Base-by-base conservation (phyloP, 2,329 filamentous ascomycete species). In the Penicillium palitans region DNA sequence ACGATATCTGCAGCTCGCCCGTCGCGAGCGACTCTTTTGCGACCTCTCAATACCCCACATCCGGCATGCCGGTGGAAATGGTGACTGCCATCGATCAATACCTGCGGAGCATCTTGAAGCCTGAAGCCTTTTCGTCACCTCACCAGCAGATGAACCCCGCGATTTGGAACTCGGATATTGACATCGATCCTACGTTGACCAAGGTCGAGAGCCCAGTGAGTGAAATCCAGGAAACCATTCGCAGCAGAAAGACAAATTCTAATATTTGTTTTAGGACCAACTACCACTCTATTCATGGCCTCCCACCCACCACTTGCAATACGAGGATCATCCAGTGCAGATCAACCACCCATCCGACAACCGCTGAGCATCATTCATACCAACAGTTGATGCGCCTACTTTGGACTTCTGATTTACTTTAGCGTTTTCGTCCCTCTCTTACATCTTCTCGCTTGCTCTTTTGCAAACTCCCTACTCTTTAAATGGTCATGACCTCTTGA, bases 21-120 rank as follows among this genome's bases (percentile, higher is more conserved):
- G 17, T 57, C 6, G 13, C 55, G 1, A 54, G 12, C 29, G 56
- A 58, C 4, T 37, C 51, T 15, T 55, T 55, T n/a, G n/a, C 19
- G 2, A 35, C 27, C 15, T 15, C 44, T 10, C 56, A 50, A 29
- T 58, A 55, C 3, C 56, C 56, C 19, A 37, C 44, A 0, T 39
- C 52, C 1, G 51, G 44, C 24, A 55, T 58, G 21, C 52, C 56
- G 1, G 51, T 45, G 5, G 56, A 55, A 9, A 46, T 50, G 51
- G 39, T 45, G 3, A 45, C 51, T 17, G 52, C 39, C 68, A 52
- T 60, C 12, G 54, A 60, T 35, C 39, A 52, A 44, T 60, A 60
- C 2, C 39, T 60, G 4, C 58, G 58, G 19, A 58, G 46, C 19
- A 52, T 60, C 4, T 15, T 58, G n/a, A 57, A 49, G 37, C 48